Evolutionary conservation across 768 basidiomycete genomes (phyloP), one percentile per base, ranked within the genome.

Genomic region (Russula ochroleuca): DNA sequence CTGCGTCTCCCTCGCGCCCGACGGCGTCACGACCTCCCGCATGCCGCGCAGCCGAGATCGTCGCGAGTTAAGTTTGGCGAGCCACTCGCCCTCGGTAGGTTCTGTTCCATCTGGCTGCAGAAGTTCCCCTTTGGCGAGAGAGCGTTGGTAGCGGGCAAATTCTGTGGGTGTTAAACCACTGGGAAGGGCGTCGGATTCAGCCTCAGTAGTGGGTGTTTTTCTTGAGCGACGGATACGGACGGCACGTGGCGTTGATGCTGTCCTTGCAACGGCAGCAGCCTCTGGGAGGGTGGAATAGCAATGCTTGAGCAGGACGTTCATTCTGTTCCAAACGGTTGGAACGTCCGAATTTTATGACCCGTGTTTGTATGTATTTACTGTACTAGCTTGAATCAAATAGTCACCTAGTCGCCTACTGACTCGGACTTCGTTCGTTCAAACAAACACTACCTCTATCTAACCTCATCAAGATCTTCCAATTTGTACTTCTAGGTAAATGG

Each of bases 11-110:
- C 73, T 70, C 37, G 79, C 75, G 17, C 79, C 80, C 15, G 76
- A 73, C 43, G 77, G 75, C 35, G 74, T 75, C 55, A 63, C 57
- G 25, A 70, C 70, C 63, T 68, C 47, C 57, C 76, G 76, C 66
- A 86, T 75, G 73, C 90, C 90, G 68, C 90, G 90, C 55, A 91
- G 71, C 21, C 90, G 83, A 37, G 81, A 78, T 63, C 89, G 81
- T 38, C 81, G 80, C 28, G 76, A 74, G 71, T 88, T 83, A 62
- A 85, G 74, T 51, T 74, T 72, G 61, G 78, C 77, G 45, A 86
- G 72, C 86, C 87, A 90, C 69, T 87, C 76, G n/a, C 72, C 74
- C 69, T 83, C 80, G 0, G 84, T 77, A 48, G 81, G 70, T 43
- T 73, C 69, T 21, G 55, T 66, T 1, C 75, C 70, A 21, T 75